phyloP scores from a whole-genome alignment of 2,329 filamentous ascomycete genomes.

The Colletotrichum sublineola region DNA sequence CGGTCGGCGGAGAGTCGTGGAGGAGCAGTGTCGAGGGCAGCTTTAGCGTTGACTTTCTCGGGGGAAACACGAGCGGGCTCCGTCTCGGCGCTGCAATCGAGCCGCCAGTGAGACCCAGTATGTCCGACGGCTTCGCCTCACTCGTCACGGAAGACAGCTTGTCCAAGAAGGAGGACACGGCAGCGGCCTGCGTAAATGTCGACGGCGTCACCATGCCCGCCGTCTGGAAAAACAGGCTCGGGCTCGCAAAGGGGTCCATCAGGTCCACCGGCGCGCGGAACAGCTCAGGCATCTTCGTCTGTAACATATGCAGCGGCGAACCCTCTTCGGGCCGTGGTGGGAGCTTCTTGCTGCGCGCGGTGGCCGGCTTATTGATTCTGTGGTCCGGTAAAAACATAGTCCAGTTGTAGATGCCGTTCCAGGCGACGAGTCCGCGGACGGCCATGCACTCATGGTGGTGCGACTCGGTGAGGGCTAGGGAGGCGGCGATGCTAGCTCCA shows the following conservation, averaged over 20 bases:
- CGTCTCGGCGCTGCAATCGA: constrained; percentile 53
- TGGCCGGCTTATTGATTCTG: constrained; percentile 53
- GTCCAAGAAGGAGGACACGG: constrained; percentile 41
- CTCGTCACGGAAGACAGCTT: constrained; percentile 43
- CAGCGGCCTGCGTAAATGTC: constrained; percentile 55
- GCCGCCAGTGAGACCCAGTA: constrained; percentile 14
- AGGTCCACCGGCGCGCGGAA: constrained; percentile 63
- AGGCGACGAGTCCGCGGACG: constrained; percentile 67
- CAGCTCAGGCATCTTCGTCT: constrained; percentile 54
- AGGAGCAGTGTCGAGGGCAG: constrained; percentile 65
- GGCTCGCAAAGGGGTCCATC: constrained; percentile 72
- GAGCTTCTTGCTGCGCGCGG: constrained; percentile 30
- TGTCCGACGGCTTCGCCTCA: constrained; percentile 35
- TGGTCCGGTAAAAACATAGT: constrained; percentile 70
- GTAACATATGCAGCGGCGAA: constrained; percentile 55
- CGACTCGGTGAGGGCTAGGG: constrained; percentile 70
- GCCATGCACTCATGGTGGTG: constrained; percentile 57
- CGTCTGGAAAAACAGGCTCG: constrained; percentile 70
- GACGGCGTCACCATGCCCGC: constrained; percentile 61
- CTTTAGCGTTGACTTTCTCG: constrained; percentile 59
- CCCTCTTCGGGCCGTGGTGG: constrained; percentile 47
- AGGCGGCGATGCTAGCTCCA: constrained; percentile 68
- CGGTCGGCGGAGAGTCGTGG: constrained; percentile 53
- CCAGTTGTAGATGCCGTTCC: constrained; percentile 76
- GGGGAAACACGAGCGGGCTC: constrained; percentile 62